Base-by-base conservation (phyloP, 768 basidiomycete genomes). In the Kwoniella sp. region DNA sequence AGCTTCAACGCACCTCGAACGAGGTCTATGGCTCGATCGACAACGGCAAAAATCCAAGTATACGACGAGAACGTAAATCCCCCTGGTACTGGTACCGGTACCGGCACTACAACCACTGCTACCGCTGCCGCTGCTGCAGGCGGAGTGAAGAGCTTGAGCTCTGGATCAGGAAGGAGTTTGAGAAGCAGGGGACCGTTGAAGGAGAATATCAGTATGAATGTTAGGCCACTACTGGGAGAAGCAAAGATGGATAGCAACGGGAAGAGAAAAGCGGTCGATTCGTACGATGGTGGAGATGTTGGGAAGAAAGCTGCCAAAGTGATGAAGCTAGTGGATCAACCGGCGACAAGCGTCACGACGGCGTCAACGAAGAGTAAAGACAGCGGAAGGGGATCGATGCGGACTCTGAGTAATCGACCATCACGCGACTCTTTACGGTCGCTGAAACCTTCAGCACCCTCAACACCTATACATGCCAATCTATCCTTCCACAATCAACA, bases 161-260 rank as follows among this genome's bases (percentile, higher is more conserved):
- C 40, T 3, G 40, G 40, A 9, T 44, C 40, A 44, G 40, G 40
- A 44, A 57, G 55, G 62, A 55, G 49, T 58, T 25, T 57, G 50
- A 51, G 62, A 22, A 64, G 62, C 33, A 37, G 55, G 27, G 55
- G 55, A 40, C 55, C 62, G 26, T 47, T 58, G 24, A 64, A 27
- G 50, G 62, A 64, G 26, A 57, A 25, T 51, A 56, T 30, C 21
- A 52, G 58, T 27, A 55, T 62, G 27, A 54, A 40, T n/a, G 47
- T 29, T 33, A n/a, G n/a, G 15, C n/a, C n/a, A 3, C 27, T 15
- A 24, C 13, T 44, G 36, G 58, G 21, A 30, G 50, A 46, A 21
- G 27, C 36, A 30, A 51, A 29, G 26, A 8, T 51, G 30, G 7
- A 60, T 19, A 2, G 2, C 27, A 59, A 33, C 27, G 50, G 46